Conservation (phyloP, 805 yeast species). For the Kuraishia piskuri region DNA sequence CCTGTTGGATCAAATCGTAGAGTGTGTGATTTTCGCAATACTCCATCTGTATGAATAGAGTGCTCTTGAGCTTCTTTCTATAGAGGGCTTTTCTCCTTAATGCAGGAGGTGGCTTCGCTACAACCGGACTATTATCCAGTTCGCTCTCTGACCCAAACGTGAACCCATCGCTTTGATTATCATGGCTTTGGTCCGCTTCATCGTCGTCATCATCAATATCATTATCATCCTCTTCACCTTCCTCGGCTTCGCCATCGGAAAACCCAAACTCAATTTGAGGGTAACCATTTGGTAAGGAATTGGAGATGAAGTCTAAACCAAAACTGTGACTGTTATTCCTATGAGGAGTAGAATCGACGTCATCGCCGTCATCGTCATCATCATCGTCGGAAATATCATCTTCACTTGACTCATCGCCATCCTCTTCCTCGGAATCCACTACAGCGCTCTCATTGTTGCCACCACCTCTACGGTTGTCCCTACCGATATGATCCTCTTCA, state of each 20-base stretch:
- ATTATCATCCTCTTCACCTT: conserved; percentile 20
- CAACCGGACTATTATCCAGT: conserved; percentile 11
- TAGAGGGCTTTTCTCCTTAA: neutral
- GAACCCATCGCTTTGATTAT: conserved; percentile 8
- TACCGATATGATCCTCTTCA: conserved; percentile 49
- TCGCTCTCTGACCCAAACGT: conserved; percentile 17
- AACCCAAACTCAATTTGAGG: conserved; percentile 51
- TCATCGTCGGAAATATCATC: conserved; percentile 21
- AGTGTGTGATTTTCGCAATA: conserved; percentile 94
- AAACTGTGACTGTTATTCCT: conserved; percentile 26
- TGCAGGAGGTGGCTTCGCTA: conserved; percentile 4
- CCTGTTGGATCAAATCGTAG: conserved; percentile 72
- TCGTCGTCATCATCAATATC: conserved; percentile 14
- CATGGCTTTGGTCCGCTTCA: conserved; percentile 4
- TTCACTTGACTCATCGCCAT: conserved; percentile 20
- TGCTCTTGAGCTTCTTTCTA: conserved; percentile 37
- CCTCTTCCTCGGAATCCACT: conserved; percentile 17
- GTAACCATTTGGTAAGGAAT: conserved; percentile 38
- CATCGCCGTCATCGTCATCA: conserved; percentile 15
- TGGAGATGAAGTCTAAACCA: conserved; percentile 58
- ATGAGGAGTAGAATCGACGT: conserved; percentile 10
- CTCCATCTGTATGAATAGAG: conserved; percentile 95
- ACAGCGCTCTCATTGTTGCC: neutral
- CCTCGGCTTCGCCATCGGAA: conserved; percentile 13
- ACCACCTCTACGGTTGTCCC: neutral